These are phyloP conservation scores for Candida boleticola DNA, from an alignment of 805 yeast genomes.

Conservation along the genomic window DNA sequence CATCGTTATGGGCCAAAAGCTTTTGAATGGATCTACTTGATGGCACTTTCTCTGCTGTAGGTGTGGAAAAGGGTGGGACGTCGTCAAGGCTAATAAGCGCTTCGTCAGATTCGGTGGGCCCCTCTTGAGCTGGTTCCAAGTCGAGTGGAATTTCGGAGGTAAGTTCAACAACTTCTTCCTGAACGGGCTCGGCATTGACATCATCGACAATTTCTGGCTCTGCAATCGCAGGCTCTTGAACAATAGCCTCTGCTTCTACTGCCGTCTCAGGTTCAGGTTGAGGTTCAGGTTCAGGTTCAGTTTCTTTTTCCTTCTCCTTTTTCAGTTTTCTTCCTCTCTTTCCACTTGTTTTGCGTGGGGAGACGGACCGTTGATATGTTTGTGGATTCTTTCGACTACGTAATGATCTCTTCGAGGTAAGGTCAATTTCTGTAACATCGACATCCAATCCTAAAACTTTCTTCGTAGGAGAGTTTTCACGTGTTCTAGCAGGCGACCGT, in stretches of 20 bases:
- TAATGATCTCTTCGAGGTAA: slow-evolving; percentile 22
- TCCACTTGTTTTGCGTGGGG: slow-evolving; percentile 3
- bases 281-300: not conserved
- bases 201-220: too few species aligned
- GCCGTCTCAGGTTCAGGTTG: not conserved
- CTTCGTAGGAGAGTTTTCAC: slow-evolving; percentile 2
- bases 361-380: not conserved
- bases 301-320: not conserved
- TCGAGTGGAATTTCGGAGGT: not conserved
- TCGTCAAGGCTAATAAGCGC: not conserved
- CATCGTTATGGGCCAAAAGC: not conserved
- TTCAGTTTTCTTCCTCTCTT: not conserved
- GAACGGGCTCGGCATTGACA: too few species aligned
- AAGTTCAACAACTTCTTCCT: too few species aligned
- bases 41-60: not conserved
- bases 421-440: slow-evolving; percentile 17
- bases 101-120: not conserved
- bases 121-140: not conserved
- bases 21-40: not conserved
- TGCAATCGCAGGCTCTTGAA: too few species aligned
- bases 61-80: not conserved
- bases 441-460: slow-evolving; percentile 23
- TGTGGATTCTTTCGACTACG: slow-evolving; percentile 21
- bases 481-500: not conserved
- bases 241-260: not conserved